Evolutionary conservation across 129 eudicot genomes (phyloP).

Genomic region (Erigeron canadensis): DNA sequence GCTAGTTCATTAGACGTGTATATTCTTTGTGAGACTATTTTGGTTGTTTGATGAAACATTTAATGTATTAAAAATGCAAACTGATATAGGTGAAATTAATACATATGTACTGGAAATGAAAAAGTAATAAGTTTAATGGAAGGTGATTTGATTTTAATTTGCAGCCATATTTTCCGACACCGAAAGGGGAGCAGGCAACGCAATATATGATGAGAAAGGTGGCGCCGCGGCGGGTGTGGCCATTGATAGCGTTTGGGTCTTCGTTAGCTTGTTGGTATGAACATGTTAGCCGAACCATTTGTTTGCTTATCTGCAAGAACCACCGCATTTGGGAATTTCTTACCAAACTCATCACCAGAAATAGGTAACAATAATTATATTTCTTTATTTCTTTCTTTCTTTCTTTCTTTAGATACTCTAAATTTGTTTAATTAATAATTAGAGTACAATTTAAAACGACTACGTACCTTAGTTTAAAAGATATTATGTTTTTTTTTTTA

Average conservation of each 20-base stretch:
- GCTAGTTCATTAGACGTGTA: no score
- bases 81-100: no score
- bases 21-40: no score
- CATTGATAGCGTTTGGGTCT: conserved; percentile 72
- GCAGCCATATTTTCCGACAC: conserved; percentile 92
- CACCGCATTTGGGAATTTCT: conserved; percentile 92
- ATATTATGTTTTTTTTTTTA: no score
- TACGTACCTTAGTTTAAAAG: no score
- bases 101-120: no score
- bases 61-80: no score
- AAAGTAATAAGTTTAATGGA: background rate
- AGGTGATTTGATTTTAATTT: background rate
- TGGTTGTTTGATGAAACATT: no score
- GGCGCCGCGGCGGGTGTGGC: conserved; percentile 95
- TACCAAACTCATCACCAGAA: conserved; percentile 80
- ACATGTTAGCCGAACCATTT: conserved; percentile 82
- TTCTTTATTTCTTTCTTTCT: background rate
- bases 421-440: background rate
- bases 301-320: conserved; percentile 84
- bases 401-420: background rate
- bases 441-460: no score
- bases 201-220: conserved; percentile 88
- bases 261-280: conserved; percentile 98
- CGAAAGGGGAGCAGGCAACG: conserved; percentile 83
- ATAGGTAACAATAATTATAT: conserved; percentile 61